Base-by-base conservation (phyloP, 805 yeast species). In the Hanseniaspora vineae region DNA sequence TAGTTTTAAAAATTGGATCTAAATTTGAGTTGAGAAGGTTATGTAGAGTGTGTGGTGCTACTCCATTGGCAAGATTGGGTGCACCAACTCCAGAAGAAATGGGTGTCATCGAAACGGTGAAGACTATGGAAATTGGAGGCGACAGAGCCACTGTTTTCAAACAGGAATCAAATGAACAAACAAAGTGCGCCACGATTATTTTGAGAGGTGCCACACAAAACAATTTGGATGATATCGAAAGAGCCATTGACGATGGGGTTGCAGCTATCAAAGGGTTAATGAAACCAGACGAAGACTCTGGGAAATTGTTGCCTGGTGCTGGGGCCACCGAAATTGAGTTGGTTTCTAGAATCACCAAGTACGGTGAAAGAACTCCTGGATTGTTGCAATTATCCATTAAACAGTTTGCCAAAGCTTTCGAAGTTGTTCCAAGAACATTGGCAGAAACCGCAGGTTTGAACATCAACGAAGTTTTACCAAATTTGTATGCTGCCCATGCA, bases 161-260 rank as follows among this genome's bases (percentile, higher is more conserved):
- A 62, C 98, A 92, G 67, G 78, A 74, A 52, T 65, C 69, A 33
- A 66, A 66, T 31, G 78, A 71, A 53, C 59, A 63, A 42, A 81
- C 96, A 29, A 75, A 84, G 57, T 92, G 98, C 3, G 80, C 97
- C 14, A 92, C 98, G 9, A 88, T 92, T 58, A 82, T 92, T 44
- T 71, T 92, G 47, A 78, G 98, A 66, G 98, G 98, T 48, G 98
- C 98, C 42, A 92, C 98, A 6, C 90, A 87, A 66, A 89, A 86
- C 68, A 78, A 76, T 62, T 70, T 92, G 62, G 98, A 92, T 60
- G 97, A 92, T 63, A 77, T 92, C 50, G 98, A 92, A 71, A 80
- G 98, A 60, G 95, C 97, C 45, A 86, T 92, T 52, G 97, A 92
- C 62, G 98, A 92, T 60, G 97, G 97, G 60, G 95, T 92, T 44